Evolutionary conservation across 179 eudicot genomes (phyloP).

Genomic region (Carnegiea gigantea): DNA sequence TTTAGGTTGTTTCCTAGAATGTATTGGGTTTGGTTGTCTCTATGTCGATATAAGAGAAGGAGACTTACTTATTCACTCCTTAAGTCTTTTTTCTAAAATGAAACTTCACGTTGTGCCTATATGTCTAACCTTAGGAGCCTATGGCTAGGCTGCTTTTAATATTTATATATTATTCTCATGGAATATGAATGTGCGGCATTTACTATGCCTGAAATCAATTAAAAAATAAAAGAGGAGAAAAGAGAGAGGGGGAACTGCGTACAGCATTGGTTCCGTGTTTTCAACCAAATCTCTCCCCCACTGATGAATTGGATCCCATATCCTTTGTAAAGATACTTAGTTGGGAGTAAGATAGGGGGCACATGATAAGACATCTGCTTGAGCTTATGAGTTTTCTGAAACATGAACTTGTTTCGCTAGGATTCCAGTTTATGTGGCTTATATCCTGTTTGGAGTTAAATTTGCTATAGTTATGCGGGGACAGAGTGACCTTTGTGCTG

Average conservation of each 20-base stretch:
- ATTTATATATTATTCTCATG: slow-evolving; percentile 26
- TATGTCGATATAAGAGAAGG: slow-evolving; percentile 33
- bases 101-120: slow-evolving; percentile 51
- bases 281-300: slow-evolving; percentile 3
- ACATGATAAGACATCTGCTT: slow-evolving; percentile 29
- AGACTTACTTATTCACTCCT: slow-evolving; percentile 44
- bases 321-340: slow-evolving; percentile 19
- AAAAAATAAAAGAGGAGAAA: neutral
- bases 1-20: neutral
- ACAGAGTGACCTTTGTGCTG: slow-evolving; percentile 39
- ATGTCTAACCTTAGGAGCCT: slow-evolving; percentile 35
- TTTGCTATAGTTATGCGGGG: slow-evolving; percentile 32
- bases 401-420: slow-evolving; percentile 14
- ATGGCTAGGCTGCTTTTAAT: slow-evolving; percentile 36
- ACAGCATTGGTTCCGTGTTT: slow-evolving; percentile 12
- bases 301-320: slow-evolving; percentile 31
- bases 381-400: slow-evolving; percentile 17
- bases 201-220: slow-evolving; percentile 26
- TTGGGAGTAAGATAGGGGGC: slow-evolving; percentile 13
- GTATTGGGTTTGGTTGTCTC: slow-evolving; percentile 29
- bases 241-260: neutral
- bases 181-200: slow-evolving; percentile 36
- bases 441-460: slow-evolving; percentile 22
- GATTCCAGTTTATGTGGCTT: slow-evolving; percentile 26
- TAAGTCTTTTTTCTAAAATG: slow-evolving; percentile 21